These are phyloP conservation scores for Plasmodium berghei DNA, from an alignment of 169 alveolate genomes.

Conservation along the genomic window DNA sequence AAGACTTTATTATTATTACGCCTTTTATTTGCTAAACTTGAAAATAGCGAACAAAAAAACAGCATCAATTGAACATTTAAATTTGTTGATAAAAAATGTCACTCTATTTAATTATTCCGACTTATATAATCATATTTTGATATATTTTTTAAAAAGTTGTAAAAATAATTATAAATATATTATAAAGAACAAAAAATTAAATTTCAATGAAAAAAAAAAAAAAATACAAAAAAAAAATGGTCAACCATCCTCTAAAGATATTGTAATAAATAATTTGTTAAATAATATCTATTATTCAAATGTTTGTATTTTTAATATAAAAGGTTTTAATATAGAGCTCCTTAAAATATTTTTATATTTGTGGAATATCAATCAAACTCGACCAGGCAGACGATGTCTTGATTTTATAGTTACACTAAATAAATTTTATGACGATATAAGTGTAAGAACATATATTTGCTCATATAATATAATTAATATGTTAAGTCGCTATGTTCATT, in stretches of 20 bases:
- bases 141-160: constrained; percentile 32
- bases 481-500: constrained; percentile 4
- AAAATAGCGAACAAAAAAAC: background rate
- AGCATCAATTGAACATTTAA: background rate
- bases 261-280: background rate
- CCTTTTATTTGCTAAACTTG: constrained; percentile 31
- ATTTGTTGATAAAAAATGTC: constrained; percentile 8
- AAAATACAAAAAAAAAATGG: background rate
- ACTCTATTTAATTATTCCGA: background rate
- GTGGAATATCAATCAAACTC: constrained; percentile 10
- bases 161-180: constrained; percentile 17
- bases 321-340: constrained; percentile 17
- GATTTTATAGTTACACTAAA: constrained; percentile 23
- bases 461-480: background rate
- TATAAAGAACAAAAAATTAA: background rate
- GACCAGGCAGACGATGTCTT: constrained; percentile 23
- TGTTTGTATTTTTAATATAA: background rate
- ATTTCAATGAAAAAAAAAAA: background rate
- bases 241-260: background rate
- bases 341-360: constrained; percentile 26
- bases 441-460: constrained; percentile 13
- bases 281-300: background rate
- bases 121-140: constrained; percentile 5
- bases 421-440: constrained; percentile 10
- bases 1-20: constrained; percentile 12